Evolutionary conservation across 2,329 filamentous ascomycete species (phyloP).

Genomic region (Dactylellina leptospora): DNA sequence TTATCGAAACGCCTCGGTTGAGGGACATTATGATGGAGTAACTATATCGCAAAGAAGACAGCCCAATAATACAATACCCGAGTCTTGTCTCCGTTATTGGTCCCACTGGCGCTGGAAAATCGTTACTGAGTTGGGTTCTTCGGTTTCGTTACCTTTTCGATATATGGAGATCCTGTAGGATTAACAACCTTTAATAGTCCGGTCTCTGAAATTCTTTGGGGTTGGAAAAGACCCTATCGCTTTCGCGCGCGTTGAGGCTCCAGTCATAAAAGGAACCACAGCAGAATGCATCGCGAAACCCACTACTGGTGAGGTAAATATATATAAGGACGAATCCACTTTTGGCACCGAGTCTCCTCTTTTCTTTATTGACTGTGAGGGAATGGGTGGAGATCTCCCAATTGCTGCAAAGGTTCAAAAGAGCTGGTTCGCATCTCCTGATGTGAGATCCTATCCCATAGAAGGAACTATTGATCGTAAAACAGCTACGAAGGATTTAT

Average conservation of each 20-base stretch:
- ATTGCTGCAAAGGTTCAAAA: neutral
- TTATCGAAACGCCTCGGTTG: slow-evolving; percentile 14
- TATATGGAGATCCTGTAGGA: neutral
- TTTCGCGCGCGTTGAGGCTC: neutral
- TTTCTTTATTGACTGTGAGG: slow-evolving; percentile 26
- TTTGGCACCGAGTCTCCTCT: slow-evolving; percentile 9
- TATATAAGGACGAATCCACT: slow-evolving; percentile 5
- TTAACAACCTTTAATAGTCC: slow-evolving; percentile 15
- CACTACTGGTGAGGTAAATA: slow-evolving; percentile 21
- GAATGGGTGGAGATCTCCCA: slow-evolving; percentile 5
- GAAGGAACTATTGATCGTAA: neutral
- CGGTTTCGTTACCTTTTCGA: neutral
- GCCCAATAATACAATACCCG: slow-evolving; percentile 17
- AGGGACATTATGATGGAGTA: slow-evolving; percentile 1
- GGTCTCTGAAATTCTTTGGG: neutral
- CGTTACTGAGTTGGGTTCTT: slow-evolving; percentile 12
- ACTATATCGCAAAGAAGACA: neutral
- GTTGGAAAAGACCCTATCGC: neutral
- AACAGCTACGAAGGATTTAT: neutral
- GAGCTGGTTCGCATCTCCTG: neutral
- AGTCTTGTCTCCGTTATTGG: slow-evolving; percentile 31
- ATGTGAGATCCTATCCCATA: neutral
- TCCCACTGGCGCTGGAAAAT: slow-evolving; percentile 8
- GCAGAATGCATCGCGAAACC: neutral
- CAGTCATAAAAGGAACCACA: neutral